phyloP scores from a whole-genome alignment of 495 filamentous ascomycete genomes.

The Tuber indicum region DNA sequence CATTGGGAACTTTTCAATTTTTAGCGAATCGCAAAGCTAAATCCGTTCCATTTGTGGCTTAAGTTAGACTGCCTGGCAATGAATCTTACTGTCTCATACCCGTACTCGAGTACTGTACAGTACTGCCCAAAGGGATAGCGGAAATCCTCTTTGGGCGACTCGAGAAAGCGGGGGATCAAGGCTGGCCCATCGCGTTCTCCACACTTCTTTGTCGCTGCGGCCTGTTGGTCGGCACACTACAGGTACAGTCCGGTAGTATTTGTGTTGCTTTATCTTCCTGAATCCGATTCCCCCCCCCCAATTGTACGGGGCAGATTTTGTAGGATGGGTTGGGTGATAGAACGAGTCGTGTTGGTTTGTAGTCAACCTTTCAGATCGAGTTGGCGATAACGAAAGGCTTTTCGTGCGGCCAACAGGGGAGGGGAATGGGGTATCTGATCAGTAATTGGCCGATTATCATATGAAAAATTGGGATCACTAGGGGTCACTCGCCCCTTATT shows the following conservation, averaged over 20 bases:
- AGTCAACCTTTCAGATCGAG: background rate
- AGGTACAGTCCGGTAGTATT: background rate
- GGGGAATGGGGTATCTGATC: background rate
- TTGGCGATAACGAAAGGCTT: background rate
- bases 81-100: background rate
- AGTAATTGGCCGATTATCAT: background rate
- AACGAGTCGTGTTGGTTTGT: background rate
- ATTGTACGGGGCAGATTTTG: background rate
- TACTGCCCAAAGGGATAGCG: background rate
- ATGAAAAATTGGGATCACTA: background rate
- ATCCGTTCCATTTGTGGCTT: background rate
- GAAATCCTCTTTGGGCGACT: background rate
- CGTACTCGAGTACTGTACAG: too few relatives aligned
- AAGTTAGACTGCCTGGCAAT: background rate
- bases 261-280: too few relatives aligned
- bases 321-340: background rate
- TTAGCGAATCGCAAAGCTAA: background rate
- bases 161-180: background rate
- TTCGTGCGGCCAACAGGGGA: background rate
- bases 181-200: background rate
- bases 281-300: too few relatives aligned
- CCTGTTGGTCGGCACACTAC: background rate
- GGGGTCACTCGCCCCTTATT: background rate
- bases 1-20: background rate
- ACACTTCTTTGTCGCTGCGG: background rate